A percentile compares a stretch with the other conserved stretches of the same genome.
phyloP scores from a whole-genome alignment of 805 yeast species.

The Saccharomycopsis sp. region DNA sequence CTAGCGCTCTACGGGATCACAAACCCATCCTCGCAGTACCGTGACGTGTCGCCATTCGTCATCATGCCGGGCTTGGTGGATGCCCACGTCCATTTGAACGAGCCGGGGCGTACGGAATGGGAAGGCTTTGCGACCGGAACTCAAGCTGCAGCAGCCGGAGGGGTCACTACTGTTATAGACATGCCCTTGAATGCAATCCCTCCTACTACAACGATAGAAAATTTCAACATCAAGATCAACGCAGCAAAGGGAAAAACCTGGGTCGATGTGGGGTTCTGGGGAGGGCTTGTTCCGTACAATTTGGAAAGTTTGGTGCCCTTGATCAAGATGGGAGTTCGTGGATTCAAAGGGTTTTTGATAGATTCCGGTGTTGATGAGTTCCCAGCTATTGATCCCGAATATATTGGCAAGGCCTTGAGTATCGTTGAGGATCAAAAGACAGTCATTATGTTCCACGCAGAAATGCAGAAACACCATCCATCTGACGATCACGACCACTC shows the following conservation, averaged over 20 bases:
- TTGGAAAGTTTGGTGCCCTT: constrained; percentile 63
- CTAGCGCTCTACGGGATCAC: constrained; percentile 24
- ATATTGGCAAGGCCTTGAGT: constrained; percentile 63
- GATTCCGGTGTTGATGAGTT: constrained; percentile 97
- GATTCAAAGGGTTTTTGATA: constrained; percentile 87
- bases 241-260: constrained; percentile 81
- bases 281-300: constrained; percentile 84
- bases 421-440: constrained; percentile 58
- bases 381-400: constrained; percentile 65
- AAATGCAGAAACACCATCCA: constrained; percentile 45
- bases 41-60: constrained; percentile 54
- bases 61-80: constrained; percentile 90
- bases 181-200: constrained; percentile 97
- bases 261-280: constrained; percentile 97
- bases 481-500: constrained; percentile 22
- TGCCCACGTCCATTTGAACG: constrained; percentile 90
- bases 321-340: constrained; percentile 81
- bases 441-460: constrained; percentile 88
- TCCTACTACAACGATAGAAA: constrained; percentile 81
- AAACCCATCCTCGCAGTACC: constrained; percentile 27
- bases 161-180: constrained; percentile 91
- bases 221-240: constrained; percentile 63
- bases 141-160: constrained; percentile 90
- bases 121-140: constrained; percentile 98
- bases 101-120: constrained; percentile 98